Base-by-base conservation (phyloP, 306 rosid genomes). In the Purshia tridentata region DNA sequence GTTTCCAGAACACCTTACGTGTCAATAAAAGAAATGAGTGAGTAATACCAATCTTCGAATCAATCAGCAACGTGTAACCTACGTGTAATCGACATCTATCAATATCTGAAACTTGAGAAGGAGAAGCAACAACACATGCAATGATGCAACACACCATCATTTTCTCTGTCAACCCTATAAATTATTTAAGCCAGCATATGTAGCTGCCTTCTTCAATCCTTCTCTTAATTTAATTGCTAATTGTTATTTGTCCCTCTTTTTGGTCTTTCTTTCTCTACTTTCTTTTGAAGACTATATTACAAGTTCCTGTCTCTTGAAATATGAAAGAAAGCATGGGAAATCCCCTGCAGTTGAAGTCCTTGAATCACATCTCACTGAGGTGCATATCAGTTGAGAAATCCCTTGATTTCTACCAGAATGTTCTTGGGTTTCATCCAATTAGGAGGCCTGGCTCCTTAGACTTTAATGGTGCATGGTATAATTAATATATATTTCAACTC, bases 321-420 rank as follows among this genome's bases (percentile, higher is more conserved):
- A 63, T 52, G 41, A 50, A 48, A 61, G 67, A 65, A 16, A 19
- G 29, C 63, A 77, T 73, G 83, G 82, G 63, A 14, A 91, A 88
- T 60, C 94, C 96, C 68, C 73, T 92, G 70, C 83, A 77, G 22
- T 84, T 90, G 23, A 90, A 85, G 83, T 87, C 98, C 39, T 67
- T 92, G 82, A 92, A 92, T 72, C 98, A 90, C 70, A 90, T 92
- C 49, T 92, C 98, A n/a, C 20, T 88, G 23, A 18, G 69, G 46
- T 90, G 95, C 81, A 84, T 83, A 76, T 90, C 98, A 61, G 42
- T 92, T 37, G 88, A 88, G 69, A 77, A 87, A 15, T 86, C 98
- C 15, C 55, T 82, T 72, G 77, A 84, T 65, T 90, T 92, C 67
- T 92, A 92, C 41, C 81, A 75, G 52, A 72, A 79, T 48, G 86